phyloP scores from a whole-genome alignment of 192 early-diverging fungal species.

The Dispira simplex region DNA sequence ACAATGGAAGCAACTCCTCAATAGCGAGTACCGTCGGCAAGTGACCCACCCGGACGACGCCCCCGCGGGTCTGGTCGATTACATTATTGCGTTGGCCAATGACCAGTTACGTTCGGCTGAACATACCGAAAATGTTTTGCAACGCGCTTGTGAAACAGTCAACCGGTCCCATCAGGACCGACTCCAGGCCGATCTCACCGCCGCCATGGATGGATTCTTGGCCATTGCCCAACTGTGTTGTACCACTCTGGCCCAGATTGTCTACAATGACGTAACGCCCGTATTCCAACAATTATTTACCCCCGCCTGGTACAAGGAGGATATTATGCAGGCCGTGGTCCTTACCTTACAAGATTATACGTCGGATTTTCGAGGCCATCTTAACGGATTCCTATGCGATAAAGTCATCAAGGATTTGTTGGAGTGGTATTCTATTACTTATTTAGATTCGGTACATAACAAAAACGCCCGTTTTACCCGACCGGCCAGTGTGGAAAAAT shows the following conservation, averaged over 20 bases:
- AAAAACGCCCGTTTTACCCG: conserved; percentile 61
- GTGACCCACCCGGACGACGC: conserved; percentile 55
- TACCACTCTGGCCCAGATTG: conserved; percentile 66
- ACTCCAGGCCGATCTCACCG: conserved; percentile 46
- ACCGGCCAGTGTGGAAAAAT: conserved; percentile 45
- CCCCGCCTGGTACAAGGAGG: conserved; percentile 81
- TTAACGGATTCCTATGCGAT: conserved; percentile 80
- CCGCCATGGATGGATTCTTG: conserved; percentile 80
- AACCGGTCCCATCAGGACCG: conserved; percentile 40
- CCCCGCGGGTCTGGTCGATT: conserved; percentile 83
- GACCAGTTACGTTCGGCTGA: conserved; percentile 86
- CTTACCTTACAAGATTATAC: conserved; percentile 94
- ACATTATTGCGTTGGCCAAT: conserved; percentile 90
- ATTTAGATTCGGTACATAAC: conserved; percentile 72
- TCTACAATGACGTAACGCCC: conserved; percentile 64
- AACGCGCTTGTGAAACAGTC: conserved; percentile 37
- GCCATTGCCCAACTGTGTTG: conserved; percentile 62
- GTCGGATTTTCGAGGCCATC: conserved; percentile 66
- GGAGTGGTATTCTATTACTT: conserved; percentile 68
- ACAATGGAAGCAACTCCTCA: conserved; percentile 66
- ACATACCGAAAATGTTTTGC: conserved; percentile 66
- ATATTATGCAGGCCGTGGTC: conserved; percentile 71
- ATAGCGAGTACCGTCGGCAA: conserved; percentile 63
- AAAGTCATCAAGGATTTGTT: conserved; percentile 77
- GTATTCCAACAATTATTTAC: conserved; percentile 64